Evolutionary conservation across 2,329 filamentous ascomycete genomes (phyloP), one percentile per base, ranked within the genome.

Genomic region (Penicillium sp.): DNA sequence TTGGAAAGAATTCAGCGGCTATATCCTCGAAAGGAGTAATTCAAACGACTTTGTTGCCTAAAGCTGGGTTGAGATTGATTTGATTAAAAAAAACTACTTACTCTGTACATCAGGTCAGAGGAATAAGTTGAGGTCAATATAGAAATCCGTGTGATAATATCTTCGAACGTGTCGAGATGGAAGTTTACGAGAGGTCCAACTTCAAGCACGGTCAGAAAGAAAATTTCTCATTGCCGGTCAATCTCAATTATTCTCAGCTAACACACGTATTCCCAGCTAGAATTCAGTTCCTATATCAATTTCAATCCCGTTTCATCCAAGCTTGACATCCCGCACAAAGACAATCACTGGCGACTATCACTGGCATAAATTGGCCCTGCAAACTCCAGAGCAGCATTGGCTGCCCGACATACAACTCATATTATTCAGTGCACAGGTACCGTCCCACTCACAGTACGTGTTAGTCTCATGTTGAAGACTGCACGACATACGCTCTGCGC

Each of bases 1-100:
- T 39, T 56, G 25, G 40, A 57, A 40, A 60, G 46, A 38, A 47
- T 67, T 19, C 53, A 57, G 38, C 41, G 21, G 13, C 27, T 53
- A 23, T n/a, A 4, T 11, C 27, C 41, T n/a, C 2, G 8, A 27
- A 36, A 47, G 15, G 8, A 19, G 3, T 55, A 38, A 9, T 27
- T 19, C n/a, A 23, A 34, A 25, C 4, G 13, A 47, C 5, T 34
- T 34, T 9, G 11, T 15, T 21, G 15, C 19, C 16, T 34, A n/a
- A 23, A 5, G 15, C 19, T 16, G 13, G 16, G 29, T 13, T 36
- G 4, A 33, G 7, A 2, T 15, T 33, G 7, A 2, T 15, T 33
- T 33, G n/a, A 16, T 8, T 10, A 5, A 33, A 31, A 45, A 2
- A 1, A n/a, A 16, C 8, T 29, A 6, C 11, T 33, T 21, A 33